These are phyloP conservation scores for Coffea humblotiana DNA, from an alignment of 305 asterid genomes.

Conservation along the genomic window DNA sequence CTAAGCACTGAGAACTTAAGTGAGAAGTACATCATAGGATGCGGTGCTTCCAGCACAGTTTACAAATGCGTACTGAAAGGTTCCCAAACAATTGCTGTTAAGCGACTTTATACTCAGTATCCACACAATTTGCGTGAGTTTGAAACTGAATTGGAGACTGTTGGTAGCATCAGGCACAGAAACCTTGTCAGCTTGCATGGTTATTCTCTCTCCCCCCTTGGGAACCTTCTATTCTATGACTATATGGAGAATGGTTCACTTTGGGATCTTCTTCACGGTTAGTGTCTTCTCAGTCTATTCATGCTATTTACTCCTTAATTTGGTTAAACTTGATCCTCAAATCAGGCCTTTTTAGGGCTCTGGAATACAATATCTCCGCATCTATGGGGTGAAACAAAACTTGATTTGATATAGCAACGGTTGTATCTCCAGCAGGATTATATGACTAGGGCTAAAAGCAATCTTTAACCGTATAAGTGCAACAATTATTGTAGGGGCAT, in stretches of 20 bases:
- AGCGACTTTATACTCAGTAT: constrained; percentile 79
- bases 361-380: background rate
- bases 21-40: constrained; percentile 88
- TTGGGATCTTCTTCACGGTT: constrained; percentile 99
- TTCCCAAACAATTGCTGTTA: constrained; percentile 92
- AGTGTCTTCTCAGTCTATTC: constrained; percentile 12
- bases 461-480: constrained; percentile 7
- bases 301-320: background rate
- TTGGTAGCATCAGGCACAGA: constrained; percentile 89
- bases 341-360: background rate
- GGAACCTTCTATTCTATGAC: constrained; percentile 92
- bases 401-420: background rate
- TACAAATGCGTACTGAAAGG: constrained; percentile 79
- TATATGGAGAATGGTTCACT: constrained; percentile 98
- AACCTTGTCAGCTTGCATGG: constrained; percentile 97
- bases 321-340: background rate
- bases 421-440: background rate
- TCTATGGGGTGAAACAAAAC: background rate
- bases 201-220: constrained; percentile 76
- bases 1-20: constrained; percentile 83
- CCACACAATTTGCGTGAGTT: constrained; percentile 67
- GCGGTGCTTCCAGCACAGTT: constrained; percentile 98
- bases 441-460: background rate
- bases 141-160: constrained; percentile 88
- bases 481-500: constrained; percentile 47